Base-by-base conservation (phyloP, 441 rosid genomes). In the Eutrema salsugineum region DNA sequence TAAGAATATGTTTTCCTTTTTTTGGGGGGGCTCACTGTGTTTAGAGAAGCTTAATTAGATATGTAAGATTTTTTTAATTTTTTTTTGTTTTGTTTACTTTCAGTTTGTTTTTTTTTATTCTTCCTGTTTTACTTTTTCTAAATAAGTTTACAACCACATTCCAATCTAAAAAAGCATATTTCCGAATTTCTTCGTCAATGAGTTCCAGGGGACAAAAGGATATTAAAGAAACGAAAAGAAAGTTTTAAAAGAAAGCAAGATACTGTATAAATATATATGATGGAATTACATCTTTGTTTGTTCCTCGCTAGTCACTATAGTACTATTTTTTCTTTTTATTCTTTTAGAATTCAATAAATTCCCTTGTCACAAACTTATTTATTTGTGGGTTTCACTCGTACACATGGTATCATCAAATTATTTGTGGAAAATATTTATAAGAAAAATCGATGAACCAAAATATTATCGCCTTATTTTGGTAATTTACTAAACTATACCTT, bases 21-120 rank as follows among this genome's bases (percentile, higher is more conserved):
- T 20, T 15, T 3, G 27, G 20, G 58, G 30, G 20, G 58, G 62
- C n/a, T 77, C 70, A 70, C 68, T 74, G 73, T 75, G 78, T 84
- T 80, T 83, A 54, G 78, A 67, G 67, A 75, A 72, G 64, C 70
- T 46, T 76, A 68, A 66, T 75, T 71, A 42, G 77, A 57, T 72
- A 79, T 78, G 81, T 81, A 79, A 59, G 53, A 73, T 75, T 75
- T 68, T 70, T 75, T 66, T n/a, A n/a, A 42, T 71, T 80, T 80
- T 77, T 71, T 78, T 78, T 28, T 78, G 4, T 63, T 72, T 72
- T 56, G 66, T 63, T 80, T 63, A 77, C 70, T 71, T 78, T 62
- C 36, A 20, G 9, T 76, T 72, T 58, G 73, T 51, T 12, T 50
- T 39, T 51, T 50, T 30, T 24, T n/a, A n/a, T 36, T 43, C 35